Evolutionary conservation across 1,139 yeast genomes (phyloP), one percentile per base, ranked within the genome.

Genomic region (Wickerhamiella infanticola): DNA sequence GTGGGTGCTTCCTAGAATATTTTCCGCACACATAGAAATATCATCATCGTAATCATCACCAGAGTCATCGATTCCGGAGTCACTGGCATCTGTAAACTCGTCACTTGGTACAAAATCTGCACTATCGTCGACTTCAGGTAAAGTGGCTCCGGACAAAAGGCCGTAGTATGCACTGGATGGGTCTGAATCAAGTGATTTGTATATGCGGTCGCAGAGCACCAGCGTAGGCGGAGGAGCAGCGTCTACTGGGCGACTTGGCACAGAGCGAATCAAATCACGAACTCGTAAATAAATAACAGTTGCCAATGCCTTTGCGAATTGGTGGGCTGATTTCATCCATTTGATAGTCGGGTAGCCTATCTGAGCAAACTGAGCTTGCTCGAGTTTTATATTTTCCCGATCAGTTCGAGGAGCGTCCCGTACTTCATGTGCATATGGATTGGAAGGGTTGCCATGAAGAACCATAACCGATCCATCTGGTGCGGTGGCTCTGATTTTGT

Each of bases 81-180:
- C 37, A 25, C 35, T 26, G 41, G 18, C 18, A 18, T 18, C 18
- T 18, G 18, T 18, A 18, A 18, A 18, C 18, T 37, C 37, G 23
- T n/a, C 35, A 5, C 23, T 24, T 29, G 37, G 39, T 29, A 23
- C 33, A 25, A 33, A 35, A 9, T 33, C 37, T 7, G 39, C 41
- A 24, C 37, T 29, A 24, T 40, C 37, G 24, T 33, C 41, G 31
- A 35, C 26, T 5, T 23, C 39, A 7, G 37, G 40, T 27, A 39
- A 33, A 43, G 33, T 33, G 23, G 26, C n/a, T 3, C n/a, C 37
- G 5, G 24, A 13, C 11, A 43, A 24, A n/a, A 41, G 41, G 7
- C 18, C 37, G 27, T 24, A 31, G 27, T 40, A 39, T 13, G 44
- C 46, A 9, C 24, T 18, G 11, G 45, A 41, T 13, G 18, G 23